Percentiles rank a stretch among this genome's conserved stretches.
Conservation (phyloP, 1,284 basidiomycete genomes). For the Austroboletus niveus region DNA sequence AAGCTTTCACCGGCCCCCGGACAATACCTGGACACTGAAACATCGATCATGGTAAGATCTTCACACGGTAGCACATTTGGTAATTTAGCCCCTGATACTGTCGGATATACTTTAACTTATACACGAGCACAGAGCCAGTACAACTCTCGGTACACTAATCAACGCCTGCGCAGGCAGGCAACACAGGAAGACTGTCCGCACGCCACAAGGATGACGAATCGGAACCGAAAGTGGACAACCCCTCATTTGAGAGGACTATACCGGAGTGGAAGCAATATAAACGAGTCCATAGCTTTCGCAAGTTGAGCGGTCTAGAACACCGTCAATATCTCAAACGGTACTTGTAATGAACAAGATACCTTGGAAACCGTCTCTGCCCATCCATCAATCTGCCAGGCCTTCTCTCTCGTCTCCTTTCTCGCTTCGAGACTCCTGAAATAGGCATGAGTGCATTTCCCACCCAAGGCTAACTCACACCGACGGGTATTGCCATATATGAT, state of each 20-base stretch:
- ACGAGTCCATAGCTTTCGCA: conserved; percentile 75
- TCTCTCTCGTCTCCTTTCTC: conserved; percentile 79
- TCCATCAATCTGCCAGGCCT: conserved; percentile 89
- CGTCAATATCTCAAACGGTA: conserved; percentile 6
- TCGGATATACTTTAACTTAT: background rate
- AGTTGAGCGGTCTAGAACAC: conserved; percentile 70
- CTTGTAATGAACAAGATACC: conserved; percentile 41
- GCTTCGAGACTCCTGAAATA: conserved; percentile 66
- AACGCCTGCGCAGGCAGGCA: background rate
- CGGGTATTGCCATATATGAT: conserved; percentile 95
- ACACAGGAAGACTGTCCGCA: background rate
- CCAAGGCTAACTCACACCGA: conserved; percentile 39
- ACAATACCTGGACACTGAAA: background rate
- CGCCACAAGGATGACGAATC: background rate
- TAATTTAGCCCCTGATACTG: conserved; percentile 10
- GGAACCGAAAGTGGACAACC: background rate
- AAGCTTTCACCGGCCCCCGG: background rate
- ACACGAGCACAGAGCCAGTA: background rate
- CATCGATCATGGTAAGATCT: conserved; percentile 4
- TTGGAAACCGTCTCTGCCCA: conserved; percentile 95
- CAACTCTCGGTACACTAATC: background rate
- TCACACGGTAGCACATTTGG: conserved; percentile 14
- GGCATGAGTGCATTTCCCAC: conserved; percentile 13
- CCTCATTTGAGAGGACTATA: conserved; percentile 78
- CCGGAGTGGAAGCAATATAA: conserved; percentile 69